These are phyloP conservation scores for Clitocybe nebularis DNA, from an alignment of 1,284 basidiomycete species.

Conservation along the genomic window DNA sequence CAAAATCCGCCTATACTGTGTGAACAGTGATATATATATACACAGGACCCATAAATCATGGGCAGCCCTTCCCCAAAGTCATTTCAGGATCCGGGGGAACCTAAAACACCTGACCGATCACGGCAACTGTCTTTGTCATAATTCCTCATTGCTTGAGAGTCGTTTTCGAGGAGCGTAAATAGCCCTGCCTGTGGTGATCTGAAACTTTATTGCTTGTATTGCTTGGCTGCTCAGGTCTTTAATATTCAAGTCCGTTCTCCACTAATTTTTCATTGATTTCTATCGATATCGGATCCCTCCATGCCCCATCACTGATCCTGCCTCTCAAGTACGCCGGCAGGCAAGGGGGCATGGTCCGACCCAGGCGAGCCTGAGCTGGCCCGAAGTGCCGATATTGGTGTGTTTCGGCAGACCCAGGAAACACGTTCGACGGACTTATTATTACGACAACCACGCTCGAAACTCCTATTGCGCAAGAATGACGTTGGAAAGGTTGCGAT, in stretches of 20 bases:
- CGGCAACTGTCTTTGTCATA: neutral
- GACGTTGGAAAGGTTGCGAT: no score
- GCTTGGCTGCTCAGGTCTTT: neutral
- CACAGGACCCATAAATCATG: no score
- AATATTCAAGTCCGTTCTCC: neutral
- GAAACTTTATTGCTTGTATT: neutral
- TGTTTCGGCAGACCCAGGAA: neutral
- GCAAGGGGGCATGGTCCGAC: neutral
- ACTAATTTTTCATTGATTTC: neutral
- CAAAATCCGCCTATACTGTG: neutral
- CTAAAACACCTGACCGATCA: neutral
- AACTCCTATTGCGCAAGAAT: no score
- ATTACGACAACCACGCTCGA: no score
- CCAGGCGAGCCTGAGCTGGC: neutral
- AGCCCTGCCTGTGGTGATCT: neutral
- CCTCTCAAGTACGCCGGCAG: no score
- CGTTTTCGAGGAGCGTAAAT: neutral
- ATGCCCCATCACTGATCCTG: no score
- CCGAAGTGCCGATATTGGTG: neutral
- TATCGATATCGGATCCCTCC: neutral
- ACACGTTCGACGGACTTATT: no score
- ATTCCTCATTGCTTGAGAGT: neutral
- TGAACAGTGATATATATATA: neutral
- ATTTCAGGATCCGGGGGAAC: neutral
- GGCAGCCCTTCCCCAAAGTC: conserved; percentile 1